Base-by-base conservation (phyloP, 441 rosid species). In the Sinapis alba region DNA sequence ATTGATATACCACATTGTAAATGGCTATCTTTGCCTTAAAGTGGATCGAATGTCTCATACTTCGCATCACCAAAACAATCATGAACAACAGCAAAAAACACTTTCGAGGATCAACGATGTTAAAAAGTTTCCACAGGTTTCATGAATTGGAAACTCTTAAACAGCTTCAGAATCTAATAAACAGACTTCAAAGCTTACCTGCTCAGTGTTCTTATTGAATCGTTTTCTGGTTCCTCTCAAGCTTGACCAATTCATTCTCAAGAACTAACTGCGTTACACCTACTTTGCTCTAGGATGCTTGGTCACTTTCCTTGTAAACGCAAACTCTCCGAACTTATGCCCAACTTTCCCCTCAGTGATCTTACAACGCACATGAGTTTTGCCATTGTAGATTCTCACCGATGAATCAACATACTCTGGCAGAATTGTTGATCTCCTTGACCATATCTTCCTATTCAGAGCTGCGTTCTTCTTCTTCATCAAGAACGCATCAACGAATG, bases 21-120 rank as follows among this genome's bases (percentile, higher is more conserved):
- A 50, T 90, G 91, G 72, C 96, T 91, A 80, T 89, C 88, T 93
- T 89, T 88, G 36, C 88, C 78, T 3, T 87, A 86, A 69, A 86
- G 72, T 90, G 93, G 0, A 72, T 68, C 61, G 87, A 50, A 7
- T 16, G 23, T 50, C 56, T 7, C 56, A 50, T 47, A 18, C 12
- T 50, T 45, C 11, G 23, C 7, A 51, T 19, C 58, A 19, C 58
- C 24, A 51, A 2, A 51, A 51, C 26, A 51, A 51, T 51, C 58
- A 51, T 19, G 13, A 51, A 51, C 24, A 45, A 15, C 7, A 1
- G 0, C 0, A 19, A 51, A 50, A 51, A 51, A 19, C 58, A 51
- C 24, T 51, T 7, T 8, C 1, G 58, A 51, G 24, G 58, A 9
- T 19, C 58, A 51, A 51, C 2, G 1, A 2, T 18, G 57, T 51